Percentiles rank a stretch among this genome's conserved stretches.
Conservation (phyloP, 2,329 filamentous ascomycete genomes). For the Lasiodiplodia theobromae region DNA sequence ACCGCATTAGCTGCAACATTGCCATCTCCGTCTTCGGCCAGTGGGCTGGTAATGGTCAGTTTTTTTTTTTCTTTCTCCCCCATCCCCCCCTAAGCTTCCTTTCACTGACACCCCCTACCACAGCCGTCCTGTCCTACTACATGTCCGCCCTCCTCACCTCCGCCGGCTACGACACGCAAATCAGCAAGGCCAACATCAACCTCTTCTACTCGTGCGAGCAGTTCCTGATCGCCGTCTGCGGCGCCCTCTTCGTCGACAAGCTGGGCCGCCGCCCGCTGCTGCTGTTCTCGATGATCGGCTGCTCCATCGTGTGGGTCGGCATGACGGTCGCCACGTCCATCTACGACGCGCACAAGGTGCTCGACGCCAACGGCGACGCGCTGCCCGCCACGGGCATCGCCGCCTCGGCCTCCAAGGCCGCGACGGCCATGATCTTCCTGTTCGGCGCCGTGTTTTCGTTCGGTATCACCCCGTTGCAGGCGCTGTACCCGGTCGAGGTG, state of each 20-base stretch:
- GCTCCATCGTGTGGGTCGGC: slow-evolving; percentile 39
- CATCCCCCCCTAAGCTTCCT: not conserved
- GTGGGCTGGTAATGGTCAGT: slow-evolving; percentile 40
- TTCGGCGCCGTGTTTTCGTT: slow-evolving; percentile 44
- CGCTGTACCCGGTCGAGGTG: slow-evolving; percentile 58
- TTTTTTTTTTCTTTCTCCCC: too few relatives aligned
- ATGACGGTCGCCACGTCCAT: slow-evolving; percentile 35
- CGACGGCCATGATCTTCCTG: slow-evolving; percentile 44
- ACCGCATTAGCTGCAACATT: slow-evolving; percentile 60
- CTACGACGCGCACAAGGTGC: slow-evolving; percentile 17
- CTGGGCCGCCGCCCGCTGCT: slow-evolving; percentile 44
- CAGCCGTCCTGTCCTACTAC: slow-evolving; percentile 30
- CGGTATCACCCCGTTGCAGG: slow-evolving; percentile 52
- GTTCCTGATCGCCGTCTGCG: slow-evolving; percentile 44
- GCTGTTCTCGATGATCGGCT: slow-evolving; percentile 36
- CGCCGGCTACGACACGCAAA: slow-evolving; percentile 23
- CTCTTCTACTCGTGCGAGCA: slow-evolving; percentile 36
- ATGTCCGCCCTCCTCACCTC: slow-evolving; percentile 26
- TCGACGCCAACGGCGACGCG: not conserved
- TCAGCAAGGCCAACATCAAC: slow-evolving; percentile 30
- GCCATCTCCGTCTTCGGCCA: slow-evolving; percentile 62
- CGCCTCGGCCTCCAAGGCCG: slow-evolving; percentile 7
- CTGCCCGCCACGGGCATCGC: not conserved
- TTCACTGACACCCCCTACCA: slow-evolving; percentile 9
- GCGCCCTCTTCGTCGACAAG: slow-evolving; percentile 44